These are phyloP conservation scores for Kazachstania martiniae DNA, from an alignment of 805 yeast species.

Conservation along the genomic window DNA sequence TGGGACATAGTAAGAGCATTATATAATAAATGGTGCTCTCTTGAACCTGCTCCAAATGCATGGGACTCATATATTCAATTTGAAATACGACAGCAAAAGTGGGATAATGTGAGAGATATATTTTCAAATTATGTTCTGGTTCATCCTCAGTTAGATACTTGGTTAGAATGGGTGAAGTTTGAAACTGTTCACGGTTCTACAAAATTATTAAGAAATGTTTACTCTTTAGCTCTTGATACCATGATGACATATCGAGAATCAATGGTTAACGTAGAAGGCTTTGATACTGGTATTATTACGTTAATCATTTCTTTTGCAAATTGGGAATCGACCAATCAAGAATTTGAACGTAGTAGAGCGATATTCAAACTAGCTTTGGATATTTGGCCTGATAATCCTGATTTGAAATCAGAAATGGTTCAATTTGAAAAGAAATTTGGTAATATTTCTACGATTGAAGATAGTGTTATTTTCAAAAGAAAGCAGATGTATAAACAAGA, in stretches of 20 bases:
- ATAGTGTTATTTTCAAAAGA: conserved; percentile 43
- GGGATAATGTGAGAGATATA: conserved; percentile 45
- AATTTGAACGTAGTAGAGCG: conserved; percentile 51
- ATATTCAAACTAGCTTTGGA: conserved; percentile 44
- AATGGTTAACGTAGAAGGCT: conserved; percentile 16
- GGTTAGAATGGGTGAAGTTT: conserved; percentile 69
- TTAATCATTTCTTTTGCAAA: conserved; percentile 41
- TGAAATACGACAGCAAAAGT: conserved; percentile 56
- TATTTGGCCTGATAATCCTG: conserved; percentile 31
- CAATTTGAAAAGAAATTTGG: conserved; percentile 62
- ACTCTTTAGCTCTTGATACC: conserved; percentile 53
- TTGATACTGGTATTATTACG: conserved; percentile 29
- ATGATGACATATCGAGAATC: conserved; percentile 19
- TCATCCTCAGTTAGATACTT: conserved; percentile 44
- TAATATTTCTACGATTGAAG: conserved; percentile 39
- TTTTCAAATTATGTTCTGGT: conserved; percentile 45
- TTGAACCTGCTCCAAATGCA: conserved; percentile 59
- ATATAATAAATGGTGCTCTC: conserved; percentile 69
- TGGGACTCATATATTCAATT: conserved; percentile 70
- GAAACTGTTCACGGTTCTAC: conserved; percentile 46
- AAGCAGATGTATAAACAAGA: conserved; percentile 42
- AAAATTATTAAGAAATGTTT: conserved; percentile 47
- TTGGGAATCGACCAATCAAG: conserved; percentile 57
- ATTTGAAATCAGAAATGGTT: conserved; percentile 34
- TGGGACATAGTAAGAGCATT: conserved; percentile 49